Base-by-base conservation (phyloP, 2,329 filamentous ascomycete species). In the Talaromyces sp. region DNA sequence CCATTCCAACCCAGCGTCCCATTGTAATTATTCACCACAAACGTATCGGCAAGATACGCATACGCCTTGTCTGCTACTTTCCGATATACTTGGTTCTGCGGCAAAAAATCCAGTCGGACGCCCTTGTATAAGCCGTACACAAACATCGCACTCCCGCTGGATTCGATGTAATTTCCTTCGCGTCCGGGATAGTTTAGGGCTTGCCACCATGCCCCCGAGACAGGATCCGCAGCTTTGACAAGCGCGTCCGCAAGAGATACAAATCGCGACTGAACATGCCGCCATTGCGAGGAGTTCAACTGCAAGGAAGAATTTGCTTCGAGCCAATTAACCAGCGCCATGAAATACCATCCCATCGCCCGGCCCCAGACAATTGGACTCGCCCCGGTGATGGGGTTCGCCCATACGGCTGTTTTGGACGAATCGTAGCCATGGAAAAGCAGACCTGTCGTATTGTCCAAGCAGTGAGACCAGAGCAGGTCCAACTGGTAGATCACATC, bases 151-250 rank as follows among this genome's bases (percentile, higher is more conserved):
- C 83, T 83, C 8, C 81, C 85, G 37, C 84, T 86, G 39, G 83
- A 84, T 75, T 88, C 84, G 57, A 88, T 82, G 72, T 85, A 88
- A 72, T 89, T 88, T 2, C 84, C 84, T 54, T 79, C 67, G 45
- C 73, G 69, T 1, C 79, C 80, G 0, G 81, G 78, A 63, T 83
- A 82, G 68, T 81, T 81, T 81, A 87, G 84, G 50, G 87, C 76
- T 60, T 87, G 74, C 82, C 84, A 87, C 85, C 85, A 88, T 7
- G 83, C 84, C 0, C 84, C 83, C 5, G 72, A 76, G 2, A 68
- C 68, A 11, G 69, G 68, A 63, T 84, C 82, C 24, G 80, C 81
- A 0, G 78, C 76, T 10, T 70, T 70, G 63, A 78, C 78, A 2
- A 85, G 67, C 0, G 81, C 81, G 0, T 75, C 68, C 0, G 80